These are phyloP conservation scores for Camellia japonica DNA, from an alignment of 148 eudicot species.

Conservation along the genomic window DNA sequence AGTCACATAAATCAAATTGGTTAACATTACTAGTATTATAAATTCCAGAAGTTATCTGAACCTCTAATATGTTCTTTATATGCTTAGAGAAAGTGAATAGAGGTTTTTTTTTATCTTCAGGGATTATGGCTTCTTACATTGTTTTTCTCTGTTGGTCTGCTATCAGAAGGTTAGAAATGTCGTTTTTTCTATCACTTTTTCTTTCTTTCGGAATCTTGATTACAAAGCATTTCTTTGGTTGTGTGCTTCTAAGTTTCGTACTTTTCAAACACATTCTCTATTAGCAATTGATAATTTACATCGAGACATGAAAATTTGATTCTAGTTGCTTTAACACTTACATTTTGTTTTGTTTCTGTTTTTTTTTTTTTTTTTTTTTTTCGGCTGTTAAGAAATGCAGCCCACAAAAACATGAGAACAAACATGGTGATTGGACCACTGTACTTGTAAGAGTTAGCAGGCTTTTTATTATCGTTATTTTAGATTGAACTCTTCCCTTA, in stretches of 20 bases:
- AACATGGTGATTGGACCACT: conserved; percentile 37
- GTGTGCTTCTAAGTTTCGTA: neutral
- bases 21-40: neutral
- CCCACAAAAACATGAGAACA: conserved; percentile 40
- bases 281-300: neutral
- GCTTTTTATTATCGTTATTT: neutral
- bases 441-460: conserved; percentile 49
- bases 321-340: neutral
- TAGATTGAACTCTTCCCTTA: too few species aligned
- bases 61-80: neutral
- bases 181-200: too few species aligned
- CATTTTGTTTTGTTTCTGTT: neutral
- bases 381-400: conserved; percentile 65
- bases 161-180: too few species aligned
- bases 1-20: too few species aligned
- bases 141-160: conserved; percentile 33
- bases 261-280: neutral
- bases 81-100: conserved; percentile 65
- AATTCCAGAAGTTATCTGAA: too few species aligned
- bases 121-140: conserved; percentile 84
- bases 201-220: too few species aligned
- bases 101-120: conserved; percentile 81
- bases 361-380: too few species aligned
- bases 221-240: too few species aligned
- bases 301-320: neutral